phyloP scores from a whole-genome alignment of 2,329 filamentous ascomycete species.

The Arthrinium phaeospermum region DNA sequence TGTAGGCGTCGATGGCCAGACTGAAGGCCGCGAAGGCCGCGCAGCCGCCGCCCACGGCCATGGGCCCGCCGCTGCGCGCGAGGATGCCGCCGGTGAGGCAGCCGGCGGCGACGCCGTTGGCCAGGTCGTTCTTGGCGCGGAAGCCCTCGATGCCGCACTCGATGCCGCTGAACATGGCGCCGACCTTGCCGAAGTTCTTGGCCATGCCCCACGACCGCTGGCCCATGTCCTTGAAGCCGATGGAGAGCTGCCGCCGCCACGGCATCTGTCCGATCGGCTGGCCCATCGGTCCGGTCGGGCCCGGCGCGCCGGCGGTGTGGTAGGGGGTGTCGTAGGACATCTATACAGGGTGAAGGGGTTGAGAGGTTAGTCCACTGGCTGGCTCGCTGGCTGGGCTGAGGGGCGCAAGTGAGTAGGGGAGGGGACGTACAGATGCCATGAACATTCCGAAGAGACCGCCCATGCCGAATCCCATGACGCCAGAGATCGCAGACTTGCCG shows the following conservation, averaged over 20 bases:
- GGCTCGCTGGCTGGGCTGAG: neutral
- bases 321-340: conserved; percentile 98
- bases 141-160: conserved; percentile 95
- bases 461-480: conserved; percentile 91
- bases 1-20: conserved; percentile 89
- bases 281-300: conserved; percentile 43
- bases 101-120: conserved; percentile 85
- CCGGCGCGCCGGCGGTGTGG: conserved; percentile 50
- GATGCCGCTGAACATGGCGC: conserved; percentile 87
- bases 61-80: conserved; percentile 84
- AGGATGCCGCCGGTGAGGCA: conserved; percentile 91
- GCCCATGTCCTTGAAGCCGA: conserved; percentile 96
- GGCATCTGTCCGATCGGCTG: conserved; percentile 68
- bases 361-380: conserved; percentile 17
- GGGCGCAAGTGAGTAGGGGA: conserved; percentile 39
- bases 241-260: conserved; percentile 79
- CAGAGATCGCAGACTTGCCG: conserved; percentile 86
- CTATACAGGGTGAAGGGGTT: conserved; percentile 48
- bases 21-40: conserved; percentile 93
- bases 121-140: conserved; percentile 91
- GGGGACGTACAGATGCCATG: conserved; percentile 84
- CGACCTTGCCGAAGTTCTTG: conserved; percentile 94
- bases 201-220: conserved; percentile 79
- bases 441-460: conserved; percentile 95
- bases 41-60: conserved; percentile 86